Base-by-base conservation (phyloP, 2,329 filamentous ascomycete species). In the Arthrobotrys sphaeroides region DNA sequence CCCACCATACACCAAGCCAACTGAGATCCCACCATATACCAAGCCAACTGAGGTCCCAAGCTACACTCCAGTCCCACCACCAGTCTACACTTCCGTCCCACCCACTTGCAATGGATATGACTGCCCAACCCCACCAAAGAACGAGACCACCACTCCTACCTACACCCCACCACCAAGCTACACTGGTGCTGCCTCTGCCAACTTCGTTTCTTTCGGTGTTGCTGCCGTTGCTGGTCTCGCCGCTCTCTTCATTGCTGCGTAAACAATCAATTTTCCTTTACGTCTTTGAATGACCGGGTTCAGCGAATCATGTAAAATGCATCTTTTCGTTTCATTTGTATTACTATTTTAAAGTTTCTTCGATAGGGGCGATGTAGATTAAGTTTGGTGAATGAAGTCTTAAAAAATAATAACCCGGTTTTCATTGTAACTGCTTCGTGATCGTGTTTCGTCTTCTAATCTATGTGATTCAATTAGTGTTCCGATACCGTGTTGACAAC, bases 291-390 rank as follows among this genome's bases (percentile, higher is more conserved):
- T 74, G 70, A 74, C 20, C 18, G 62, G 70, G 70, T 74, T 62
- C 49, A 74, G 70, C 70, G 62, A 55, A 49, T 74, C 61, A 74
- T 60, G 70, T 74, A 67, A 66, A 74, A 74, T 74, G 70, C 70
- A 74, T 74, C 64, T 62, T 38, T 65, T 24, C 13, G 16, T 66
- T 74, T 74, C 69, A 62, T 74, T 67, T 74, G 70, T 74, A 74
- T 74, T 74, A 74, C 70, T 74, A 74, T 74, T 74, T 74, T 68
- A 68, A 66, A 51, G 57, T 60, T 61, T 57, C 55, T 74, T 74
- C 70, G 62, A 66, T 57, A 38, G 70, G 55, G 70, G 61, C 26
- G 70, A 55, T 74, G 70, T 74, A 74, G 70, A 74, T 74, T 74
- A 67, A 74, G 70, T 67, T 74, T 74, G 65, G 65, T 51, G 70